A percentile compares a stretch with the other conserved stretches of the same genome.
Conservation (phyloP, 2,329 filamentous ascomycete genomes). For the Claviceps pusilla region DNA sequence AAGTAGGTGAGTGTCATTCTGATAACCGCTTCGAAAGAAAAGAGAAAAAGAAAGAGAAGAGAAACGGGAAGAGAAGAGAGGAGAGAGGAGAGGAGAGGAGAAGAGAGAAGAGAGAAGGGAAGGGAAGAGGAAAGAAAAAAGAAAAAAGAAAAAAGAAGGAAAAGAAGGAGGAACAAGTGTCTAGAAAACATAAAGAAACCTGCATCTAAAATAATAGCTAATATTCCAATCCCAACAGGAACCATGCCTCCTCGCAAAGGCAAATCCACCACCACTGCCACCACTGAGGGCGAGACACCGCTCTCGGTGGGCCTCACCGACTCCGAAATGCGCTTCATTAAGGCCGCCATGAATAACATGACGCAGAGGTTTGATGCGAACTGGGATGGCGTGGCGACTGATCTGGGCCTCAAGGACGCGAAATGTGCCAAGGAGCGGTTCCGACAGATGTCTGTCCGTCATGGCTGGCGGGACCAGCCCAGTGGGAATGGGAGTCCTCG, state of each 20-base stretch:
- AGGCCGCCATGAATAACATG: slow-evolving; percentile 28
- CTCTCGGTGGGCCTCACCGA: slow-evolving; percentile 15
- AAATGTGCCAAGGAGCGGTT: slow-evolving; percentile 28
- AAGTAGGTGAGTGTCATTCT: no score
- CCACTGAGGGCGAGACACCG: slow-evolving; percentile 7
- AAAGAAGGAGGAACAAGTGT: background rate
- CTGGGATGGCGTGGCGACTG: slow-evolving; percentile 23
- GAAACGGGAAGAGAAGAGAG: background rate
- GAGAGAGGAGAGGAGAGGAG: no score
- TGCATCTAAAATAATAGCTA: background rate
- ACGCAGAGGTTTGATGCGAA: slow-evolving; percentile 25
- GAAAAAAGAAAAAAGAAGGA: background rate
- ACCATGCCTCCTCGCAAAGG: slow-evolving; percentile 5
- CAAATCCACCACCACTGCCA: background rate
- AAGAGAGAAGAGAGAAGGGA: no score
- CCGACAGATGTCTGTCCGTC: slow-evolving; percentile 24
- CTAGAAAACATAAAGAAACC: background rate
- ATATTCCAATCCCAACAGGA: background rate
- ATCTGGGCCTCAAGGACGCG: slow-evolving; percentile 23
- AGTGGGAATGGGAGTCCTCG: slow-evolving; percentile 10
- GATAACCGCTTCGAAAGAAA: no score
- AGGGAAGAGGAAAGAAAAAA: background rate
- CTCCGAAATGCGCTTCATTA: slow-evolving; percentile 24
- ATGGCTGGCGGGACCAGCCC: slow-evolving; percentile 22
- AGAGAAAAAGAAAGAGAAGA: background rate